Conservation (phyloP, 306 rosid genomes). For the Lathyrus tuberosus region DNA sequence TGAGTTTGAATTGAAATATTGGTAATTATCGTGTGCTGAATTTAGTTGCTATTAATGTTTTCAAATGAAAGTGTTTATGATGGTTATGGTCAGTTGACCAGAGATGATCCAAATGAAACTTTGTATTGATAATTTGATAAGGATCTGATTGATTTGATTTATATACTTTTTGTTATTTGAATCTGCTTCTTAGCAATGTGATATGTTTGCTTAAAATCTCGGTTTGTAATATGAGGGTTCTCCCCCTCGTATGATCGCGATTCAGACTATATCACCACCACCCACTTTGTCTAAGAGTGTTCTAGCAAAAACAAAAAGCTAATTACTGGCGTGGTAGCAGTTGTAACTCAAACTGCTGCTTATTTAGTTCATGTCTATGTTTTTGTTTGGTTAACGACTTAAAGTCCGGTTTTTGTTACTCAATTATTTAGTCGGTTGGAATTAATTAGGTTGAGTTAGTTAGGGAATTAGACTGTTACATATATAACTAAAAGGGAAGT, state of each 20-base stretch:
- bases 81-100: neutral
- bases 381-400: neutral
- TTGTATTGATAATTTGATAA: neutral
- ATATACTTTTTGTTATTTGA: neutral
- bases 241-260: neutral
- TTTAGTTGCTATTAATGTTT: neutral
- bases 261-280: neutral
- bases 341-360: neutral
- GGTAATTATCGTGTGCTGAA: conserved; percentile 2
- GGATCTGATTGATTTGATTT: conserved; percentile 25
- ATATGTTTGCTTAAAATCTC: neutral
- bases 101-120: neutral
- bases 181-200: neutral
- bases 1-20: neutral
- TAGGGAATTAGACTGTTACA: neutral
- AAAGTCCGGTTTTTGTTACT: neutral
- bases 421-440: neutral
- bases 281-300: conserved; percentile 3
- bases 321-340: neutral
- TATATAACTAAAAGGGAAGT: neutral
- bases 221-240: neutral
- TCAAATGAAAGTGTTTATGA: neutral
- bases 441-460: neutral
- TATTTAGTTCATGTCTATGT: conserved; percentile 18
- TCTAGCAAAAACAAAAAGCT: neutral